These are phyloP conservation scores for Mariannaea elegans DNA, from an alignment of 2,329 filamentous ascomycete species.

Conservation along the genomic window DNA sequence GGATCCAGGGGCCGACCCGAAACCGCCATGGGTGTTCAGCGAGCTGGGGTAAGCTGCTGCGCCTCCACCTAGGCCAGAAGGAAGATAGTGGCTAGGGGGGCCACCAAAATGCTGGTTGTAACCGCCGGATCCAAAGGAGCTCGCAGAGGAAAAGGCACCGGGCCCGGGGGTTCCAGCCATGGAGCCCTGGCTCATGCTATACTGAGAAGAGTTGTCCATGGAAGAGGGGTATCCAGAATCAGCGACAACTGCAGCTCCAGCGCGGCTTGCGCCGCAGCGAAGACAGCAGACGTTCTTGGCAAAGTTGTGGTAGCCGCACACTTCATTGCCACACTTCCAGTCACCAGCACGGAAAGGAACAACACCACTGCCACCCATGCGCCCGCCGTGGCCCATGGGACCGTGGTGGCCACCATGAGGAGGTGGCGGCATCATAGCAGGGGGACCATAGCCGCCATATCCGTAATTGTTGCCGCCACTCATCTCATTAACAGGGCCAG, in stretches of 20 bases:
- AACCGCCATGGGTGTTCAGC: slow-evolving; percentile 77
- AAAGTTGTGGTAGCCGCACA: slow-evolving; percentile 98
- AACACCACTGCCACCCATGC: slow-evolving; percentile 83
- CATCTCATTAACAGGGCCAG: slow-evolving; percentile 74
- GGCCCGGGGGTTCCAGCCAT: slow-evolving; percentile 86
- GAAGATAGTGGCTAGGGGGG: slow-evolving; percentile 89
- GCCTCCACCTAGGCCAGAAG: slow-evolving; percentile 79
- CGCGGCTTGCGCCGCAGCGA: slow-evolving; percentile 93
- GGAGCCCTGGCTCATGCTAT: slow-evolving; percentile 86
- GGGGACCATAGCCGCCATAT: slow-evolving; percentile 67
- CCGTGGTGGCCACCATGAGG: slow-evolving; percentile 72
- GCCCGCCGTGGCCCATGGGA: slow-evolving; percentile 67
- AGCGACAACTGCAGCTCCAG: slow-evolving; percentile 91
- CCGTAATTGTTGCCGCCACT: slow-evolving; percentile 73
- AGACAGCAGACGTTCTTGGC: slow-evolving; percentile 99
- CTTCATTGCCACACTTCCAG: slow-evolving; percentile 98
- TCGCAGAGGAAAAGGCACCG: slow-evolving; percentile 76
- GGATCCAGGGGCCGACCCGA: slow-evolving; percentile 77
- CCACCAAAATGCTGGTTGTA: slow-evolving; percentile 86
- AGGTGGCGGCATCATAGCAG: slow-evolving; percentile 82
- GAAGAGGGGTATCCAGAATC: slow-evolving; percentile 91
- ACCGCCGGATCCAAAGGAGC: slow-evolving; percentile 72
- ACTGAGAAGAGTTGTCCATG: slow-evolving; percentile 86
- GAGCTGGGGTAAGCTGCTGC: slow-evolving; percentile 79
- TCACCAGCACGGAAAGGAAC: slow-evolving; percentile 98